Conservation (phyloP, 2,329 filamentous ascomycete species). For the Trichophaea hybrida region DNA sequence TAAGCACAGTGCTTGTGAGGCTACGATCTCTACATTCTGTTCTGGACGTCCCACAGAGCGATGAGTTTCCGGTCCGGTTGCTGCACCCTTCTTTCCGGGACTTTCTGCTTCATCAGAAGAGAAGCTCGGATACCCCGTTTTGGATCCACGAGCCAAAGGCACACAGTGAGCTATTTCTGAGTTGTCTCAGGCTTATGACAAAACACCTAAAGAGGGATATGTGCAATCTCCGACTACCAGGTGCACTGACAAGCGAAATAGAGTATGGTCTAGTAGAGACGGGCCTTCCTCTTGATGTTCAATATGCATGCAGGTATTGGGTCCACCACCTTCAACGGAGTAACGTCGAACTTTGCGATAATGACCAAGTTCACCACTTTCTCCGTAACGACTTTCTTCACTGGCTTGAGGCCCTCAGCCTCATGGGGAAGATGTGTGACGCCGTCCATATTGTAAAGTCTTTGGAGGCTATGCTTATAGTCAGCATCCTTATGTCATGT, state of each 20-base stretch:
- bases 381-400: constrained; percentile 18
- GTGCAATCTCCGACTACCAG: constrained; percentile 9
- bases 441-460: background rate
- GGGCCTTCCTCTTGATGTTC: constrained; percentile 18
- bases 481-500: background rate
- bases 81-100: constrained; percentile 28
- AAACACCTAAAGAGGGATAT: constrained; percentile 5
- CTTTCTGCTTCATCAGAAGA: constrained; percentile 24
- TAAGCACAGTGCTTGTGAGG: constrained; percentile 11
- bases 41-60: constrained; percentile 17
- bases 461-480: background rate
- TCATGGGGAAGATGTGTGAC: constrained; percentile 9
- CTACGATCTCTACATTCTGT: constrained; percentile 25
- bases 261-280: constrained; percentile 5
- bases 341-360: background rate
- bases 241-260: constrained; percentile 8
- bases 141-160: constrained; percentile 16
- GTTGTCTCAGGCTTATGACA: constrained; percentile 15
- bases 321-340: constrained; percentile 20
- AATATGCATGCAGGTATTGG: constrained; percentile 27
- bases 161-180: constrained; percentile 13
- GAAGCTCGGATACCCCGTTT: constrained; percentile 13
- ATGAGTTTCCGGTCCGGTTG: constrained; percentile 10
- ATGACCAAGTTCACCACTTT: constrained; percentile 10
- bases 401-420: constrained; percentile 23